Evolutionary conservation across 345 rosid species (phyloP).

Genomic region (Ailanthus altissimus): DNA sequence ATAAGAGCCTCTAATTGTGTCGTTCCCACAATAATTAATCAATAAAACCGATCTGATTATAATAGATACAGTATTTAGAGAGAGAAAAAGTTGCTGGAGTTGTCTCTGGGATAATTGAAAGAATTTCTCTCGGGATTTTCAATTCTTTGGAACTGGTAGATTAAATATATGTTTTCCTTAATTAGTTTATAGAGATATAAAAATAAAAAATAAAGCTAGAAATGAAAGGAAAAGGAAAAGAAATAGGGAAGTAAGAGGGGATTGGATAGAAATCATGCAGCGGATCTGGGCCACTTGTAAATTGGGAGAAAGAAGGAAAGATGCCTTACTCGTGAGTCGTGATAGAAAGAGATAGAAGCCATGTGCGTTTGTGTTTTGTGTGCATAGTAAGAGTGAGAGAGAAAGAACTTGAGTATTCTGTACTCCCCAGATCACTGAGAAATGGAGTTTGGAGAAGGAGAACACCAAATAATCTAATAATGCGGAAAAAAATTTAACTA

Average conservation of each 20-base stretch:
- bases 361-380: constrained; percentile 38
- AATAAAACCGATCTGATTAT: background rate
- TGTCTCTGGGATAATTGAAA: background rate
- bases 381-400: constrained; percentile 23
- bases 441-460: background rate
- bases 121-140: constrained; percentile 59
- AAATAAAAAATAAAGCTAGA: background rate
- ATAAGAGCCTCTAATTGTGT: background rate
- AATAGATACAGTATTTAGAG: background rate
- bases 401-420: background rate
- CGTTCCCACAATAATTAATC: background rate
- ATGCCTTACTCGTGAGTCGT: constrained; percentile 49
- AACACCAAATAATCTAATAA: background rate
- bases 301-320: constrained; percentile 25
- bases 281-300: constrained; percentile 42
- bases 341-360: constrained; percentile 44
- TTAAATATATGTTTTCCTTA: background rate
- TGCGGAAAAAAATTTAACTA: background rate
- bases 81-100: background rate
- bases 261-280: constrained; percentile 61
- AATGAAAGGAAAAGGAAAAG: background rate
- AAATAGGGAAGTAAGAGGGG: constrained; percentile 8
- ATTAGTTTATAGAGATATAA: background rate
- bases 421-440: background rate
- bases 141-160: constrained; percentile 32